Percentiles rank a stretch among this genome's conserved stretches.
Evolutionary conservation across 345 rosid species (phyloP).

Genomic region (Microcos paniculata): DNA sequence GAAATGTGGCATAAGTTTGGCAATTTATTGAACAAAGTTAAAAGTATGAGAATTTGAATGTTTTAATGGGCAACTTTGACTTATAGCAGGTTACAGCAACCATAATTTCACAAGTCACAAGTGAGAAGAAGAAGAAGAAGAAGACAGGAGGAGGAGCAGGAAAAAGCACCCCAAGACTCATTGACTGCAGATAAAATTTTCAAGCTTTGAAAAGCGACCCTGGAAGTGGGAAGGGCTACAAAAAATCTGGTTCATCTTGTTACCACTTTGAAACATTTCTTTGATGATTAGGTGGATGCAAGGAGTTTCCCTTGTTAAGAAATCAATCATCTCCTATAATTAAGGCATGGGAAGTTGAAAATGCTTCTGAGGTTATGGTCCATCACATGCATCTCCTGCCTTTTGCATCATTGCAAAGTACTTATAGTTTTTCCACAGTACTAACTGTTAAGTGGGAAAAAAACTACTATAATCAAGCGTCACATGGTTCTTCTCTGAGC

Average conservation of each 20-base stretch:
- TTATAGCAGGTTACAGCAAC: neutral
- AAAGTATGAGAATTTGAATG: neutral
- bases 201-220: neutral
- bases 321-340: slow-evolving; percentile 11
- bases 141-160: neutral
- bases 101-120: neutral
- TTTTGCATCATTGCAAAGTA: slow-evolving; percentile 11
- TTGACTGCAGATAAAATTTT: neutral
- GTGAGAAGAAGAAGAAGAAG: neutral
- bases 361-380: slow-evolving; percentile 11
- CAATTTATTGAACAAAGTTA: no score
- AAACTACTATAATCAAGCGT: slow-evolving; percentile 9
- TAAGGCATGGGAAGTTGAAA: slow-evolving; percentile 21
- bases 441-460: neutral
- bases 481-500: slow-evolving; percentile 8
- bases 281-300: neutral
- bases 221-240: neutral
- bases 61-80: neutral
- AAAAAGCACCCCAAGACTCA: neutral
- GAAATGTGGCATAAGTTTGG: neutral
- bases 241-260: neutral
- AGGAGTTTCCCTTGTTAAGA: neutral
- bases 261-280: neutral
- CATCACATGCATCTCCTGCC: slow-evolving; percentile 22
- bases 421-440: neutral